Conservation (phyloP, 768 basidiomycete species). For the Mycena polygramma region DNA sequence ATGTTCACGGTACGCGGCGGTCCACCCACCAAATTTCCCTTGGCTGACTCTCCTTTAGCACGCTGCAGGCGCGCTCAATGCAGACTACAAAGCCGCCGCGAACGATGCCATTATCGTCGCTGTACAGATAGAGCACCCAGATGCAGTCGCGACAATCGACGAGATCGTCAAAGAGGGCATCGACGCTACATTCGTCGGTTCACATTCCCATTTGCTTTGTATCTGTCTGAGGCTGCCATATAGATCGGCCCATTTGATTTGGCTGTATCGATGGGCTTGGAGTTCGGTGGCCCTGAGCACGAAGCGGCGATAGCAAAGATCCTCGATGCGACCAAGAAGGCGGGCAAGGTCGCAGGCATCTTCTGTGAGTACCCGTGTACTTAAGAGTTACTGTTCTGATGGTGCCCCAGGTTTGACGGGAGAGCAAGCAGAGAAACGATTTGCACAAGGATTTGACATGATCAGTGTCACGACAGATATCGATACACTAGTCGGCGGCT, state of each 20-base stretch:
- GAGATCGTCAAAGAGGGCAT: constrained; percentile 42
- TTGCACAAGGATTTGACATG: constrained; percentile 45
- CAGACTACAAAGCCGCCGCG: constrained; percentile 35
- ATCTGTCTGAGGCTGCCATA: not conserved
- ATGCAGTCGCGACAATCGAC: constrained; percentile 41
- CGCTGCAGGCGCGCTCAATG: constrained; percentile 40
- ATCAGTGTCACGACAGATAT: constrained; percentile 45
- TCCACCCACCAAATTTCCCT: not conserved
- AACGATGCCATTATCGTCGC: constrained; percentile 37
- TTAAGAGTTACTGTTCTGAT: not conserved
- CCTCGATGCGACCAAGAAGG: constrained; percentile 38
- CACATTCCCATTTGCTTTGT: not conserved
- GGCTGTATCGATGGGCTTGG: constrained; percentile 43
- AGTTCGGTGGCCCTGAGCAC: constrained; percentile 39
- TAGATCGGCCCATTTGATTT: constrained; percentile 44
- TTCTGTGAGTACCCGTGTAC: constrained; percentile 36
- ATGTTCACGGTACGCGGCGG: constrained; percentile 39
- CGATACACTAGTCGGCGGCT: constrained; percentile 39
- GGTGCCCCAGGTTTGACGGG: constrained; percentile 38
- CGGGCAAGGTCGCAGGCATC: constrained; percentile 42
- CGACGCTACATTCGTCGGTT: constrained; percentile 42
- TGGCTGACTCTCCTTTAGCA: constrained; percentile 17
- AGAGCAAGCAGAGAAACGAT: constrained; percentile 43
- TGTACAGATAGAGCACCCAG: constrained; percentile 44
- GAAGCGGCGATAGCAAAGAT: constrained; percentile 40